These are phyloP conservation scores for Craspedostauros australis DNA, from an alignment of 108 stramenopile genomes.

Conservation along the genomic window DNA sequence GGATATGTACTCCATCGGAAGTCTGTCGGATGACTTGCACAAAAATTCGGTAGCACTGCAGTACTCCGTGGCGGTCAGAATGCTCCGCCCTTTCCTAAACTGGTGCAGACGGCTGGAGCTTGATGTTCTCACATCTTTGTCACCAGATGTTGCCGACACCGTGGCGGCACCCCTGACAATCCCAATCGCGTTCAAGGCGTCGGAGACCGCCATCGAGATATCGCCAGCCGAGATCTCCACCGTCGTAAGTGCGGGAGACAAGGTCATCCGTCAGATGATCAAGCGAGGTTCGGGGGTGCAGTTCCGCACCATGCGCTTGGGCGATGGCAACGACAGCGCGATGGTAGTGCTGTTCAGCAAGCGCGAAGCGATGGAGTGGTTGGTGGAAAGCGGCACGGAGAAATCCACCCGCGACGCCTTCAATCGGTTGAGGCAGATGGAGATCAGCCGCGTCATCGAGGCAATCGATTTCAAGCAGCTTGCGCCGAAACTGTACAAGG, in stretches of 20 bases:
- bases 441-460: conserved; percentile 66
- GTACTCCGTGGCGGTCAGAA: conserved; percentile 47
- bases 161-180: conserved; percentile 37
- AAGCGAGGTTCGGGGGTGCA: conserved; percentile 77
- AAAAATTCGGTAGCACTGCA: conserved; percentile 21
- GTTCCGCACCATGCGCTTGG: conserved; percentile 73
- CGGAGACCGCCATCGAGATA: conserved; percentile 40
- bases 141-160: conserved; percentile 36
- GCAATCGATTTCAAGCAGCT: conserved; percentile 40
- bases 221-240: conserved; percentile 18
- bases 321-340: conserved; percentile 73
- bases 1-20: conserved; percentile 51
- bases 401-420: conserved; percentile 47
- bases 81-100: conserved; percentile 57
- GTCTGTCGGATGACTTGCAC: conserved; percentile 47
- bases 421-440: conserved; percentile 54
- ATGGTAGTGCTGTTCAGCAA: conserved; percentile 79
- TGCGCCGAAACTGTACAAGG: conserved; percentile 12
- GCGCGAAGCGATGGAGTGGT: conserved; percentile 64
- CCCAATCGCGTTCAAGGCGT: conserved; percentile 29
- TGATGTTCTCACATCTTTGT: too few species aligned
- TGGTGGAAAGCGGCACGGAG: conserved; percentile 48
- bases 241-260: conserved; percentile 44
- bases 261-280: conserved; percentile 64
- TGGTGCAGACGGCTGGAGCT: conserved; percentile 73